phyloP scores from a whole-genome alignment of 148 eudicot genomes.

The Fallopia convolvulus region DNA sequence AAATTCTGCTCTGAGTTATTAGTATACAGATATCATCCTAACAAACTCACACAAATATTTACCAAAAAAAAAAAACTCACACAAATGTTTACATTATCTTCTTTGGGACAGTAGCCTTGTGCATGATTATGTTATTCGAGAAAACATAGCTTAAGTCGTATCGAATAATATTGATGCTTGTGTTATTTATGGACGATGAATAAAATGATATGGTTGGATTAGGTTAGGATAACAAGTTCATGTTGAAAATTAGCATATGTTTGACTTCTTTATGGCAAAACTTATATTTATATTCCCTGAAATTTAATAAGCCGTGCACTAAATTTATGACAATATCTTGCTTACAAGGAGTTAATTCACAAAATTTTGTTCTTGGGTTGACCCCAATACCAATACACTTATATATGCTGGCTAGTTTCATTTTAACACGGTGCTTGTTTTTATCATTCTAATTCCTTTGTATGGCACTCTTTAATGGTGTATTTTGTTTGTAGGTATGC shows the following conservation, averaged over 20 bases:
- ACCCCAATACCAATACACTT: not conserved
- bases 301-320: not conserved
- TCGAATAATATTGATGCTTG: not conserved
- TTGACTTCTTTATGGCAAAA: not conserved
- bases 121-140: not conserved
- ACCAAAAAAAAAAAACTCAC: not conserved
- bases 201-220: too few relatives aligned
- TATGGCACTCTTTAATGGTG: not conserved
- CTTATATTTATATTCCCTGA: not conserved
- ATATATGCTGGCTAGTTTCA: not conserved
- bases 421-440: not conserved
- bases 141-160: not conserved
- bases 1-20: not conserved
- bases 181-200: not conserved
- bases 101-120: not conserved
- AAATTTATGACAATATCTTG: not conserved
- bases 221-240: too few relatives aligned
- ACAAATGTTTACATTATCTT: not conserved
- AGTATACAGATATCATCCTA: not conserved
- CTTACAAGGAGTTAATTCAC: not conserved
- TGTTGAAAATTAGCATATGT: too few relatives aligned
- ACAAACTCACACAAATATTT: not conserved
- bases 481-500: conserved; percentile 54
- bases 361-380: not conserved
- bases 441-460: not conserved